Base-by-base conservation (phyloP, 306 rosid genomes). In the Prunus dulcis region DNA sequence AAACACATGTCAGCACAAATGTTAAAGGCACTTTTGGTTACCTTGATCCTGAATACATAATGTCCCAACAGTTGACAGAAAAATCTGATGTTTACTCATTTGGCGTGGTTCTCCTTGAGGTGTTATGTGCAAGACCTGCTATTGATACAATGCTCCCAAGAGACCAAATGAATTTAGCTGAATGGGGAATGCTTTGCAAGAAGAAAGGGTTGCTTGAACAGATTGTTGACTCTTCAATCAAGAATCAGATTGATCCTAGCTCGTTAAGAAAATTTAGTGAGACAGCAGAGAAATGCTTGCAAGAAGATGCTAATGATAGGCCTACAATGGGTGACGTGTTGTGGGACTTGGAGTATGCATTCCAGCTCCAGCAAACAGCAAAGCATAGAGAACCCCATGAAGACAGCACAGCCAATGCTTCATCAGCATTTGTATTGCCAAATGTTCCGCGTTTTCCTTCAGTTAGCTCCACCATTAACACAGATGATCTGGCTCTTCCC, bases 51-150 rank as follows among this genome's bases (percentile, higher is more conserved):
- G 89, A 86, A 63, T 84, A 86, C 64, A 82, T 86, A 8, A 78
- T 76, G 63, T 51, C 89, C 12, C 75, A 81, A 41, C 86, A 86
- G 73, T 27, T 88, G 30, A 85, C 88, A 5, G 85, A 86, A 49
- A 88, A 83, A 79, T 85, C 80, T 6, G 85, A 83, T 77, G 93
- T 89, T 4, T 89, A 83, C 82, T 83, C 91, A 11, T 89, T 87
- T 23, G 86, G 91, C 2, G 81, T 89, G 3, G 84, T 85, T 60
- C 86, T 89, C 53, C 81, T 87, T 0, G 91, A 87, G 53, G 87
- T 82, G 65, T 69, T 86, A 3, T 86, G 88, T 57, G 89, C 83
- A 49, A 84, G 93, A 71, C 78, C 78, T 23, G 85, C 86, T 74
- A 78, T 87, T 9, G 79, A 86, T 58, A 55, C 58, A 23, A n/a